phyloP scores from a whole-genome alignment of 768 basidiomycete genomes.

The Cytidiella melzeri region DNA sequence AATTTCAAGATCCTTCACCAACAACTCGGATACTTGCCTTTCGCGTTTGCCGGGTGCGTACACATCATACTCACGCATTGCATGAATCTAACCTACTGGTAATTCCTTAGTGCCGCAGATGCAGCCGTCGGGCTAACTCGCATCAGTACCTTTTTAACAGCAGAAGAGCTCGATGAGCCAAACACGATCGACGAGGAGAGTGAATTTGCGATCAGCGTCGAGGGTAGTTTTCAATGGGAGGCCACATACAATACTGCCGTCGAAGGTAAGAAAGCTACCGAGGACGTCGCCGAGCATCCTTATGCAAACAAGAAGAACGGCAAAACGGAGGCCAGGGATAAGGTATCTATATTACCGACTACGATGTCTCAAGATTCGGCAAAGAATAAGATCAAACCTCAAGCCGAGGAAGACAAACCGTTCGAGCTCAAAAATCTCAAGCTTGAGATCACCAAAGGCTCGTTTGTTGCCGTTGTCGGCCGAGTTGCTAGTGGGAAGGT shows the following conservation, averaged over 20 bases:
- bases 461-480: conserved; percentile 74
- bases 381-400: conserved; percentile 12
- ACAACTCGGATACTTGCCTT: conserved; percentile 49
- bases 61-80: not conserved
- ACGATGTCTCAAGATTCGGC: conserved; percentile 9
- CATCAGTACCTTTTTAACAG: conserved; percentile 74
- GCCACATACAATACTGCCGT: conserved; percentile 34
- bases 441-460: conserved; percentile 66
- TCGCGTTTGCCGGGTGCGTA: conserved; percentile 41
- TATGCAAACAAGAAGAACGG: conserved; percentile 16
- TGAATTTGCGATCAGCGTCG: conserved; percentile 58
- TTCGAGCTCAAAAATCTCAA: conserved; percentile 65
- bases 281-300: conserved; percentile 22
- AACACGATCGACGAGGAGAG: conserved; percentile 47
- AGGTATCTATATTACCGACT: conserved; percentile 15
- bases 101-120: conserved; percentile 42
- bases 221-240: conserved; percentile 82
- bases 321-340: conserved; percentile 19
- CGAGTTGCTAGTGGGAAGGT: conserved; percentile 73
- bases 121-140: conserved; percentile 77
- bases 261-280: conserved; percentile 14
- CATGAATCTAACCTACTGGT: not conserved
- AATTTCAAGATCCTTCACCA: conserved; percentile 47
- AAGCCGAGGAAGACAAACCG: conserved; percentile 29
- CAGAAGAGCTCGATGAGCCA: conserved; percentile 66